Percentiles rank a stretch among this genome's conserved stretches.
Conservation (phyloP, 129 eudicot species). For the Helichrysum umbraculigerum region DNA sequence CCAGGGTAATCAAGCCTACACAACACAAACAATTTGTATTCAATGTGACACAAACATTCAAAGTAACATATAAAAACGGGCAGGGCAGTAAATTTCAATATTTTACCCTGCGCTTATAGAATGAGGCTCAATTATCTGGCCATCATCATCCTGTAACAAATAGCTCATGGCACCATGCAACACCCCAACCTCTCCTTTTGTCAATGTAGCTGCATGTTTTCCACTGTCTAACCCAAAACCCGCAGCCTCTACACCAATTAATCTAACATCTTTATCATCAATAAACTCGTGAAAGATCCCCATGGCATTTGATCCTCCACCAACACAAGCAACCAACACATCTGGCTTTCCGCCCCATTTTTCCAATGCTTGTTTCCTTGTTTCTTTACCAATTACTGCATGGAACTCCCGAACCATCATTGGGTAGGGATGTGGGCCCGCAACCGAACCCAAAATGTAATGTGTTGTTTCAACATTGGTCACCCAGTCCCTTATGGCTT, state of each 20-base stretch:
- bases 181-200: conserved; percentile 91
- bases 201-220: conserved; percentile 91
- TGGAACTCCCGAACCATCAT: conserved; percentile 46
- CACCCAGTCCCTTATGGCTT: conserved; percentile 95
- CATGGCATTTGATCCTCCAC: conserved; percentile 97
- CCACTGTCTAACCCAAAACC: conserved; percentile 91
- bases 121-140: conserved; percentile 92
- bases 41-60: background rate
- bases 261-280: conserved; percentile 74
- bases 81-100: background rate
- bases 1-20: conserved; percentile 91
- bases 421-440: conserved; percentile 45
- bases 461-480: conserved; percentile 75
- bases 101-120: conserved; percentile 90
- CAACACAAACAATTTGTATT: background rate
- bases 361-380: conserved; percentile 86
- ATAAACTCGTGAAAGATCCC: conserved; percentile 92
- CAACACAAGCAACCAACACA: conserved; percentile 88
- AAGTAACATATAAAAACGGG: background rate
- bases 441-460: conserved; percentile 43
- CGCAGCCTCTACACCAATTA: conserved; percentile 92
- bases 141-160: conserved; percentile 92
- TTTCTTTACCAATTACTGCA: conserved; percentile 61
- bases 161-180: conserved; percentile 99
- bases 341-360: conserved; percentile 99